Base-by-base conservation (phyloP, 2,329 filamentous ascomycete genomes). In the Phialophora tarda region DNA sequence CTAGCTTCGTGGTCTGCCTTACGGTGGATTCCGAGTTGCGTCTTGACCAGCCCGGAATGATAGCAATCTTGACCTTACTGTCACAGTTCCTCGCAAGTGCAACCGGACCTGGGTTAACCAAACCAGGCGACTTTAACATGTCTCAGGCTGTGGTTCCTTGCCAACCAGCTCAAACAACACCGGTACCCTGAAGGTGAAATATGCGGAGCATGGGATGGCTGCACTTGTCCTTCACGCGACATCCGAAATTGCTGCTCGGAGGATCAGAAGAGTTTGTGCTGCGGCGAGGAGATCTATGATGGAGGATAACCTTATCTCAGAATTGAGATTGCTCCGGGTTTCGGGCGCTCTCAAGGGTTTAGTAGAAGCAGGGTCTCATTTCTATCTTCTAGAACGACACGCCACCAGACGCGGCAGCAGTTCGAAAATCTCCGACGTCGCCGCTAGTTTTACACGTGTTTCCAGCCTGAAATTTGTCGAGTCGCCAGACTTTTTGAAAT, bases 121-220 rank as follows among this genome's bases (percentile, higher is more conserved):
- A n/a, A 5, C 17, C 8, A 17, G 5, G 5, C 21, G 17, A n/a
- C 38, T n/a, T 4, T 53, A 23, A 28, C 21, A 21, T 11, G 53
- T 47, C 23, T 57, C 61, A 58, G 61, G 61, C 61, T 58, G 61
- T 28, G 61, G 17, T 51, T 63, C 61, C 61, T 51, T 12, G 61
- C 61, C 61, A 58, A 30, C 17, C 28, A 38, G 57, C 38, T 59
- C 57, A 50, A 30, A 21, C 44, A 26, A 21, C 38, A 17, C 44
- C 24, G 21, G 14, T 24, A 7, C 21, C 28, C 14, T 48, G 21
- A 1, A 50, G 11, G 57, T 32, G 55, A 38, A 4, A 10, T 4
- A 34, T 12, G 7, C 26, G 44, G 21, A 26, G 48, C 21, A 24
- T 6, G 10, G 21, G 26, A 24, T 10, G 24, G 61, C 61, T 53